Conservation (phyloP, 2,329 filamentous ascomycete species). For the Cordyceps tenuipes region DNA sequence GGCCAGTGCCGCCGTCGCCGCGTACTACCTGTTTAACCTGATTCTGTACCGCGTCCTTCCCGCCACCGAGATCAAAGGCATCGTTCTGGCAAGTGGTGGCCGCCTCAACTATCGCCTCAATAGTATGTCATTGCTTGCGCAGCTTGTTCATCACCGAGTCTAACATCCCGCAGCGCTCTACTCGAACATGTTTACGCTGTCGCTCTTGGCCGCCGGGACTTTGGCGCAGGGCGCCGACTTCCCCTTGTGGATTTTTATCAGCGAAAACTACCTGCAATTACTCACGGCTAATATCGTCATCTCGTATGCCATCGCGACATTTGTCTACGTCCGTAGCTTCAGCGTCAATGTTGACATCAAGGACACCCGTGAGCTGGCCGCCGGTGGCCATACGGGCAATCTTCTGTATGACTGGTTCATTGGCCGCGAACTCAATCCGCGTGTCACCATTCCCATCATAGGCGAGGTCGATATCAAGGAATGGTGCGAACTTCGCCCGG, state of each 20-base stretch:
- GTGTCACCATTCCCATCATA: constrained; percentile 67
- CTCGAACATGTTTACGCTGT: constrained; percentile 66
- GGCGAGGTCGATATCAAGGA: constrained; percentile 86
- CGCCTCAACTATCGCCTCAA: constrained; percentile 78
- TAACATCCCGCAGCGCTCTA: constrained; percentile 51
- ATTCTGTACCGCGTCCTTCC: constrained; percentile 71
- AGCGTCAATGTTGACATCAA: constrained; percentile 67
- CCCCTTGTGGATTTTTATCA: constrained; percentile 84
- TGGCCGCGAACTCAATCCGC: constrained; percentile 88
- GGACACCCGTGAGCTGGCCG: constrained; percentile 67
- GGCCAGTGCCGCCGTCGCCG: constrained; percentile 61
- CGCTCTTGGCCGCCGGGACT: constrained; percentile 66
- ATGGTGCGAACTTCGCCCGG: constrained; percentile 85
- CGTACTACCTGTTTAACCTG: constrained; percentile 70
- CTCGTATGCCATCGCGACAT: constrained; percentile 62
- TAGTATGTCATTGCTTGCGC: constrained; percentile 34
- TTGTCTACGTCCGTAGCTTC: constrained; percentile 77
- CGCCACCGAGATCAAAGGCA: constrained; percentile 62
- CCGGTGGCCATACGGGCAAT: constrained; percentile 75
- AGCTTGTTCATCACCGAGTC: background rate
- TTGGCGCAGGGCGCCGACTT: constrained; percentile 71
- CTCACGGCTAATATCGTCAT: constrained; percentile 77
- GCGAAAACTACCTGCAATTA: constrained; percentile 82
- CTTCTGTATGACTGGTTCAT: constrained; percentile 95
- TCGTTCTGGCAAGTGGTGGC: constrained; percentile 60